Evolutionary conservation across 257 asterid species (phyloP).

Genomic region (Sherardia arvensis): DNA sequence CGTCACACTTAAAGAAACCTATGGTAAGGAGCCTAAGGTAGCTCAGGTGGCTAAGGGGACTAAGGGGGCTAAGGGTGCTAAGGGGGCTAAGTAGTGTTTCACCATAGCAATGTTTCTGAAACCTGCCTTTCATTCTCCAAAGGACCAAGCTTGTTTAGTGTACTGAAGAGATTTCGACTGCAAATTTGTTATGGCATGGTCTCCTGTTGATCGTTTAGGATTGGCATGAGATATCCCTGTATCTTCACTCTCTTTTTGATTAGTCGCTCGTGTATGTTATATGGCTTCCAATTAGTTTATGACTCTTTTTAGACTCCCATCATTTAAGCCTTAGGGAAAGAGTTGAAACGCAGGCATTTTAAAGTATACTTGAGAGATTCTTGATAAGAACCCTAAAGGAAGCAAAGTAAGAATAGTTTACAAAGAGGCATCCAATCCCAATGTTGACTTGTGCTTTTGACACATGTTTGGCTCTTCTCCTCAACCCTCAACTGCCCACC

Average conservation of each 20-base stretch:
- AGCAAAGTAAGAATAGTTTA: not conserved
- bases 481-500: too few relatives aligned
- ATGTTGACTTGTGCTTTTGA: not conserved
- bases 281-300: not conserved
- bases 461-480: not conserved
- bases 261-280: not conserved
- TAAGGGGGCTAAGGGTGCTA: too few relatives aligned
- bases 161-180: not conserved
- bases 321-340: not conserved
- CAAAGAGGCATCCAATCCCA: not conserved
- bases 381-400: not conserved
- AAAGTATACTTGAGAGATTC: not conserved
- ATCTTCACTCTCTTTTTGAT: not conserved
- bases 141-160: not conserved
- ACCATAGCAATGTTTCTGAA: not conserved
- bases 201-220: not conserved
- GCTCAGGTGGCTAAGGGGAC: too few relatives aligned
- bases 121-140: not conserved
- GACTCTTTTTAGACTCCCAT: not conserved
- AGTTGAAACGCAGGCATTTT: not conserved
- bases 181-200: not conserved
- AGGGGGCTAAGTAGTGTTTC: not conserved
- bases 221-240: not conserved
- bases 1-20: slow-evolving; percentile 12
- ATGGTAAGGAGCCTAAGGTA: slow-evolving; percentile 7